Percentiles rank a stretch among this genome's conserved stretches.
Conservation (phyloP, 1,139 yeast species). For the Meyerozyma smithsonii region DNA sequence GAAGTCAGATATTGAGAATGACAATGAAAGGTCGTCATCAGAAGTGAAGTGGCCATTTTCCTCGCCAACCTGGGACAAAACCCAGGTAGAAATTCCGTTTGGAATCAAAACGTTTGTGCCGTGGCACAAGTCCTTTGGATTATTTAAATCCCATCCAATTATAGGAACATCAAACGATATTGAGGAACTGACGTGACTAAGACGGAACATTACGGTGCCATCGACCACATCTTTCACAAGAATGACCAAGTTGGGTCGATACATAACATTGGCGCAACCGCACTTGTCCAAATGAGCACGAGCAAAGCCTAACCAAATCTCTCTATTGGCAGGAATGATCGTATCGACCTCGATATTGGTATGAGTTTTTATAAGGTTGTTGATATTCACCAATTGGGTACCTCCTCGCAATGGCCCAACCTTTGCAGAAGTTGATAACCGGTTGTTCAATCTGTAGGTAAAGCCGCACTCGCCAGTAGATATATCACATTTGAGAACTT, state of each 20-base stretch:
- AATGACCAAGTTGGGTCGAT: conserved; percentile 16
- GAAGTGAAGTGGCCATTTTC: conserved; percentile 13
- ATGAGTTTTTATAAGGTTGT: conserved; percentile 9
- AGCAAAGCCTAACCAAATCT: conserved; percentile 15
- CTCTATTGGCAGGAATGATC: conserved; percentile 9
- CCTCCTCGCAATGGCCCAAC: conserved; percentile 39
- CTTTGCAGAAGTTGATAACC: conserved; percentile 12
- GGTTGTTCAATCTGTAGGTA: conserved; percentile 18
- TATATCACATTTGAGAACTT: conserved; percentile 31
- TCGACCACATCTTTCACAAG: conserved; percentile 9
- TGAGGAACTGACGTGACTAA: conserved; percentile 31
- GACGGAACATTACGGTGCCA: conserved; percentile 16
- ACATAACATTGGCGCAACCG: conserved; percentile 15
- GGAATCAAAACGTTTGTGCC: conserved; percentile 33
- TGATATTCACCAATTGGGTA: conserved; percentile 28
- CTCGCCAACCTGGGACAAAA: conserved; percentile 9
- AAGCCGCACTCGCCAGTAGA: conserved; percentile 23
- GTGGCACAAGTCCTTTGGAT: conserved; percentile 23
- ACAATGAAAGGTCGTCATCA: conserved; percentile 27
- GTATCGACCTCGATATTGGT: background rate
- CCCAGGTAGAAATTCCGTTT: conserved; percentile 35
- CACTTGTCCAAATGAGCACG: conserved; percentile 16
- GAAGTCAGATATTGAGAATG: conserved; percentile 32
- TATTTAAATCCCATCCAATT: conserved; percentile 24
- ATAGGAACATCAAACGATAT: conserved; percentile 31